Evolutionary conservation across 805 yeast genomes (phyloP), one percentile per base, ranked within the genome.

Genomic region (Cyberlindnera americana): DNA sequence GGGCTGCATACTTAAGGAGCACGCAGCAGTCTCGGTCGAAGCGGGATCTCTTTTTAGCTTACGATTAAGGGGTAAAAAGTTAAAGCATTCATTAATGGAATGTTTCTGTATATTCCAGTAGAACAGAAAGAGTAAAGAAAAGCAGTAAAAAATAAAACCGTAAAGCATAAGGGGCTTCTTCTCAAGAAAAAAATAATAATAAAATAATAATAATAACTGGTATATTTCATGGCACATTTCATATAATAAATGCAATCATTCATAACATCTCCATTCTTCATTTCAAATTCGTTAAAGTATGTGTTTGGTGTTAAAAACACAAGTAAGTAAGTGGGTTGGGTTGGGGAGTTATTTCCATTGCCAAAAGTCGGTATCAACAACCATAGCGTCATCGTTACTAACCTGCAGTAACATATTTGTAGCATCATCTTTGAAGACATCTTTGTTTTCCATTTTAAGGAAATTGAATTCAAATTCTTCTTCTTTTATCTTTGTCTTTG

Each of bases 391-490:
- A 17, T 46, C 44, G 11, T 33, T 34, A 26, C 31, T 29, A 3
- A 29, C 36, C 14, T 41, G 44, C 35, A 50, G 41, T 35, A 52
- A 36, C 17, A 52, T 38, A 18, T 49, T 49, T 5, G 43, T 39
- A 19, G 46, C 41, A 15, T 38, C 43, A 16, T 26, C 37, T 25
- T 41, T 44, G 31, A 41, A 26, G 11, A 40, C 37, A 10, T 35
- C 38, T 19, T 27, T 32, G 30, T 31, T 36, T 25, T 55, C 52
- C 32, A 47, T 45, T 25, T 53, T 53, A 19, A 56, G 29, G 29
- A 56, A 54, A 36, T 47, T 46, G 41, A 56, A 56, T 28, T 54
- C 56, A 19, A 51, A 47, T 21, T 46, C 47, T 15, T 48, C 44
- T 15, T 44, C 49, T 19, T 37, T 37, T 35, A 35, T 35, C 38